Percentiles rank a stretch among this genome's conserved stretches.
phyloP scores from a whole-genome alignment of 1,284 basidiomycete species.

The Malassezia yamatoensis region DNA sequence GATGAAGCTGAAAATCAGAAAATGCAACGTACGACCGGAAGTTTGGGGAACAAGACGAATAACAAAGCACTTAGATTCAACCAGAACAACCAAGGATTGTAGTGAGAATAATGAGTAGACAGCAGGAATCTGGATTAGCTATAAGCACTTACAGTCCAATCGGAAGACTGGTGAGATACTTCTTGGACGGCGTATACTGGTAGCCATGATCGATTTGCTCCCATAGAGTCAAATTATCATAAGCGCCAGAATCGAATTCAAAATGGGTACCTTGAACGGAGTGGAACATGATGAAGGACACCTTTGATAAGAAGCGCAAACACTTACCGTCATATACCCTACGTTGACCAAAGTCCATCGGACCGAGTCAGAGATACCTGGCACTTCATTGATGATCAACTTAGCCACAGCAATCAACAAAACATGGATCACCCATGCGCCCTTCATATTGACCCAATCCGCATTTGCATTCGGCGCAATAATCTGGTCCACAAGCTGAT shows the following conservation, averaged over 20 bases:
- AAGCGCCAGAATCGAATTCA: constrained; percentile 74
- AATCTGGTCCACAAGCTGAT: constrained; percentile 49
- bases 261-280: constrained; percentile 96
- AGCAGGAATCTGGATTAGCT: constrained; percentile 65
- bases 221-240: constrained; percentile 95
- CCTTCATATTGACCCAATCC: constrained; percentile 97
- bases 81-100: constrained; percentile 76
- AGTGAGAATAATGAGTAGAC: constrained; percentile 84
- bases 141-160: constrained; percentile 65
- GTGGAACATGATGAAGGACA: constrained; percentile 97
- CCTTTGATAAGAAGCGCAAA: constrained; percentile 51
- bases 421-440: constrained; percentile 91
- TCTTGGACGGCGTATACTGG: constrained; percentile 95
- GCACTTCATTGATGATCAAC: constrained; percentile 83
- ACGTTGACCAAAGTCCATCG: constrained; percentile 94
- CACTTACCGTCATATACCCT: constrained; percentile 73
- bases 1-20: constrained; percentile 15
- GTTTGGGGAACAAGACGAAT: constrained; percentile 80
- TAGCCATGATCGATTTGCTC: constrained; percentile 98
- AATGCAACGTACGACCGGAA: constrained; percentile 58
- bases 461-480: constrained; percentile 70
- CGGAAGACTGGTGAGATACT: constrained; percentile 87
- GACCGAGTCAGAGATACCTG: constrained; percentile 82
- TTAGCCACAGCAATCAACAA: constrained; percentile 83
- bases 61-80: constrained; percentile 79